Evolutionary conservation across 129 eudicot species (phyloP).

Genomic region (Dittrichia graveolens): DNA sequence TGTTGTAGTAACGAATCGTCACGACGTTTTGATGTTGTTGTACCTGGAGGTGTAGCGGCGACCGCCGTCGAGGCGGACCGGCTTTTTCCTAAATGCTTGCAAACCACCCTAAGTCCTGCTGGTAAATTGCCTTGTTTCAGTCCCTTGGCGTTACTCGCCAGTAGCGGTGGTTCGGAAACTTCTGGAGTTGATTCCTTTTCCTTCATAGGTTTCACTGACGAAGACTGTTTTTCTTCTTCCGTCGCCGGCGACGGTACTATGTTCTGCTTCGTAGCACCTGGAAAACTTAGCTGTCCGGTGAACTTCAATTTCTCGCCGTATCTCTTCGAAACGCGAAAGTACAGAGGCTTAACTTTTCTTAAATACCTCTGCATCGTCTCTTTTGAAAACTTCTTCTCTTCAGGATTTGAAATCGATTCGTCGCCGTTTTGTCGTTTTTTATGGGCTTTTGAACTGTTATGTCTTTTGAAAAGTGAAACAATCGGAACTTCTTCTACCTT

Average conservation of each 20-base stretch:
- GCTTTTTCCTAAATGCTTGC: slow-evolving; percentile 75
- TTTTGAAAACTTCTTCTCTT: slow-evolving; percentile 52
- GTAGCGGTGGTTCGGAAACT: slow-evolving; percentile 32
- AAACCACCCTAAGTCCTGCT: slow-evolving; percentile 63
- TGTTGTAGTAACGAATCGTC: slow-evolving; percentile 83
- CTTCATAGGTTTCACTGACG: slow-evolving; percentile 18
- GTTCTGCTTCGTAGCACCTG: slow-evolving; percentile 28
- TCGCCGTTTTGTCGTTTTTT: slow-evolving; percentile 20
- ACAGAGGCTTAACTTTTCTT: slow-evolving; percentile 77
- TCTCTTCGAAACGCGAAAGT: slow-evolving; percentile 75
- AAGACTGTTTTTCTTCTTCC: slow-evolving; percentile 21
- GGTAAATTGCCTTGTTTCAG: slow-evolving; percentile 59
- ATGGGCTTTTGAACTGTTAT: slow-evolving; percentile 45
- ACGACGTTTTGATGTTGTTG: slow-evolving; percentile 44
- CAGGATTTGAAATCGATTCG: slow-evolving; percentile 25
- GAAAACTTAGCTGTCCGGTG: slow-evolving; percentile 43
- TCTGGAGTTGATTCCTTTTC: slow-evolving; percentile 22
- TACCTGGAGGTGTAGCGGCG: slow-evolving; percentile 44
- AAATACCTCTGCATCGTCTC: slow-evolving; percentile 75
- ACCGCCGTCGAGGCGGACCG: slow-evolving; percentile 60
- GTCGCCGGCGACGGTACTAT: slow-evolving; percentile 19
- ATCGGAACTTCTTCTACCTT: slow-evolving; percentile 60
- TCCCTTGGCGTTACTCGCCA: slow-evolving; percentile 33
- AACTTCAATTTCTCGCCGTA: slow-evolving; percentile 64
- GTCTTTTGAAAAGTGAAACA: slow-evolving; percentile 60